These are phyloP conservation scores for Teunomyces gatunensis DNA, from an alignment of 805 yeast species.

Conservation along the genomic window DNA sequence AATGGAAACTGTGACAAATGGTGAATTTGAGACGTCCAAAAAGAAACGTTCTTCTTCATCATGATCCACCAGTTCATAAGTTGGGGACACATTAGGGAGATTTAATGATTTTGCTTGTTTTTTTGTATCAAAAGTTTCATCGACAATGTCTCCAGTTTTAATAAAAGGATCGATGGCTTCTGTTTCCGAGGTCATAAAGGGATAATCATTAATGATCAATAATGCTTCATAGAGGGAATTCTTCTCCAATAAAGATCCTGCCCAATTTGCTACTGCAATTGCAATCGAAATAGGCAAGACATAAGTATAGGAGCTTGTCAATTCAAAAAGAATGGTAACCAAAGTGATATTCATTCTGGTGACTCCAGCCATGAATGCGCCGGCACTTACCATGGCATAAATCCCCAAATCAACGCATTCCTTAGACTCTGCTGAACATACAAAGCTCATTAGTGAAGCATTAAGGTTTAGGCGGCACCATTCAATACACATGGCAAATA, in stretches of 20 bases:
- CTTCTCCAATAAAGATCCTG: slow-evolving; percentile 51
- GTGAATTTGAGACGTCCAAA: slow-evolving; percentile 35
- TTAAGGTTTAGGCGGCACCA: slow-evolving; percentile 24
- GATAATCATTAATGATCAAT: slow-evolving; percentile 48
- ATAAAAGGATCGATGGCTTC: slow-evolving; percentile 33
- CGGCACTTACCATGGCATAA: slow-evolving; percentile 54
- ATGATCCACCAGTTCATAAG: background rate
- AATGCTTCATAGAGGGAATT: slow-evolving; percentile 49
- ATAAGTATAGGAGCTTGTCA: slow-evolving; percentile 55
- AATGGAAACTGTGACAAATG: slow-evolving; percentile 28
- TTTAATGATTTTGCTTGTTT: background rate
- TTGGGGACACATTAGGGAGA: background rate
- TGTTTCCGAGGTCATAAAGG: slow-evolving; percentile 46
- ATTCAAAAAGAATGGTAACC: slow-evolving; percentile 50
- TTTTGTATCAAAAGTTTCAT: slow-evolving; percentile 13
- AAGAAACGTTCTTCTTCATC: background rate
- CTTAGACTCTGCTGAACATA: slow-evolving; percentile 12
- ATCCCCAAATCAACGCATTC: slow-evolving; percentile 47
- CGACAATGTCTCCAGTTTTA: slow-evolving; percentile 35
- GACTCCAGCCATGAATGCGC: slow-evolving; percentile 57
- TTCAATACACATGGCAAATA: slow-evolving; percentile 44
- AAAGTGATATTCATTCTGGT: slow-evolving; percentile 54
- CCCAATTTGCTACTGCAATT: slow-evolving; percentile 57
- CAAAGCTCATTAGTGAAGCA: slow-evolving; percentile 8
- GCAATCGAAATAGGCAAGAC: slow-evolving; percentile 57